A percentile compares a stretch with the other conserved stretches of the same genome.
Conservation (phyloP, 176 grass and related monocot genomes). For the Rhynchospora pubera region DNA sequence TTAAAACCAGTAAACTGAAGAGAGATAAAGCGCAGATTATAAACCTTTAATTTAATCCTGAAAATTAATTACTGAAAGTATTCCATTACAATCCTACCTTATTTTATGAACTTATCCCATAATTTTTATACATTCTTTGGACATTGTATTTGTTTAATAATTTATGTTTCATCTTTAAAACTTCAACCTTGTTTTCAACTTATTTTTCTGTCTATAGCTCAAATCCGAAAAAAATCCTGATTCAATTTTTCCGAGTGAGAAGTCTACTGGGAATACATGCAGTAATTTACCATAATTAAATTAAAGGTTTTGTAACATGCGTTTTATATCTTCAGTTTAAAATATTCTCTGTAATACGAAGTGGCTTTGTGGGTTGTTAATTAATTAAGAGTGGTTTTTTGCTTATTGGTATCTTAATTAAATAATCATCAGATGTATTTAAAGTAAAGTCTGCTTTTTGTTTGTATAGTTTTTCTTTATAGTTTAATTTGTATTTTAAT, state of each 20-base stretch:
- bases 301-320: neutral
- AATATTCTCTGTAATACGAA: neutral
- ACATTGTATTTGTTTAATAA: no score
- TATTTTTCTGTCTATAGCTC: no score
- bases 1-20: no score
- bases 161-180: no score
- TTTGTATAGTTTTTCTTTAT: neutral
- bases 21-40: no score
- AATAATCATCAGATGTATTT: neutral
- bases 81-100: no score
- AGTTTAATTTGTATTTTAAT: neutral
- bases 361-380: neutral
- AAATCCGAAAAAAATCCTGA: no score
- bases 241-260: neutral
- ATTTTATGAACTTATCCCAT: no score
- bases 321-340: neutral
- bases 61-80: no score
- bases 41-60: no score
- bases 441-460: conserved; percentile 11
- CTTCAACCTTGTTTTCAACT: no score
- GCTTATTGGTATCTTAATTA: neutral
- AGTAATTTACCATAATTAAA: neutral
- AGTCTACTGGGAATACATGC: neutral
- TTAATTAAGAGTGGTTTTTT: neutral
- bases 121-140: no score